phyloP scores from a whole-genome alignment of 768 basidiomycete genomes.

The Xerocomus potaroensis region DNA sequence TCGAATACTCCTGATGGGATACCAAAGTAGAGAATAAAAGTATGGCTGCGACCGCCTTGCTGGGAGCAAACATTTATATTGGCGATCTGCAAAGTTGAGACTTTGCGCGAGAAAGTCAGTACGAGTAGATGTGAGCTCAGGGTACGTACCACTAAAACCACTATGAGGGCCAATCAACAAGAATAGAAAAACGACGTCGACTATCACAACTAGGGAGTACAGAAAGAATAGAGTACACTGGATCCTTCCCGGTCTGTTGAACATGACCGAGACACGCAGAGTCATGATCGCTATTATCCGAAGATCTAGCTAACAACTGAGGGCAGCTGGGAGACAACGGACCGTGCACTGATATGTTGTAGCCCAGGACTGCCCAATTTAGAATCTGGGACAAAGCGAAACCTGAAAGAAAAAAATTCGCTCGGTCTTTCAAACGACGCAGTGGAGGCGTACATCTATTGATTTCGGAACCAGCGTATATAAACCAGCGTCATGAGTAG shows the following conservation, averaged over 20 bases:
- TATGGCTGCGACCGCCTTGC: not conserved
- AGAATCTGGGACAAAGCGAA: too few relatives aligned
- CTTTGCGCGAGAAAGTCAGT: not conserved
- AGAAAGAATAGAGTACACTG: conserved; percentile 1
- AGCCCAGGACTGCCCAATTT: too few relatives aligned
- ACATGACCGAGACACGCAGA: conserved; percentile 15
- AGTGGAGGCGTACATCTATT: too few relatives aligned
- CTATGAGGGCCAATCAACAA: conserved; percentile 1
- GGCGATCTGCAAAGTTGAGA: not conserved
- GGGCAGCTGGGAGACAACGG: not conserved
- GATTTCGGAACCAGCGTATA: too few relatives aligned
- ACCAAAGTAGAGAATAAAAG: not conserved
- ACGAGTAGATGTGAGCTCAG: not conserved
- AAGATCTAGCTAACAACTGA: not conserved
- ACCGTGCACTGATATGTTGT: conserved; percentile 1
- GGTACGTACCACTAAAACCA: not conserved
- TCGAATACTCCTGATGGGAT: conserved; percentile 6
- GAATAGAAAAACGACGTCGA: not conserved
- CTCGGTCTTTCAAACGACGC: too few relatives aligned
- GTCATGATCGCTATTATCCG: conserved; percentile 10
- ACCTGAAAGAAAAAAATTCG: too few relatives aligned
- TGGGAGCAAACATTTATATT: not conserved
- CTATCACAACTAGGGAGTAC: not conserved
- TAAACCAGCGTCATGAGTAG: too few relatives aligned
- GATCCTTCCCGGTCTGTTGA: not conserved